Base-by-base conservation (phyloP, 176 grass and related monocot species). In the Pontederia paniculata region DNA sequence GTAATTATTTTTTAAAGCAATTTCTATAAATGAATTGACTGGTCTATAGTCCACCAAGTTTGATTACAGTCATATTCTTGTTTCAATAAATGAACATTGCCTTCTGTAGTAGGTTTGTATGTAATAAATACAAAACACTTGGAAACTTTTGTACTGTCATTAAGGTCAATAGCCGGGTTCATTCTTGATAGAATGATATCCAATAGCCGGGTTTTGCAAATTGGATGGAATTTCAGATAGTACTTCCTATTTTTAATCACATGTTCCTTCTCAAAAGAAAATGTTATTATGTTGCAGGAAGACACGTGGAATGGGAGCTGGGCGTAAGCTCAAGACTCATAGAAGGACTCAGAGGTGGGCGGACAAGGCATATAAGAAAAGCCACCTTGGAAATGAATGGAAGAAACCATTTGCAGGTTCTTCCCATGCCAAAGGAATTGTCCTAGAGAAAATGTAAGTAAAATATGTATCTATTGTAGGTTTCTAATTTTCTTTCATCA, bases 371-470 rank as follows among this genome's bases (percentile, higher is more conserved):
- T 58, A 58, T 15, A 18, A 58, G 56, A 56, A 56, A 56, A 56
- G 54, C 23, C 56, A 58, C 21, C 25, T 58, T 42, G 56, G 56
- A 12, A 58, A 58, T 58, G 23, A 58, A 41, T 58, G 56, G 14
- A 42, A 58, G 21, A 58, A 17, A 5, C 56, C 14, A 9, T 42
- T 17, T 42, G 56, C 25, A n/a, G 25, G 25, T 17, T 58, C 11
- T n/a, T 58, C 25, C 10, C 56, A 42, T 58, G 19, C 8, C 7
- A 14, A 23, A 19, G 20, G 53, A 12, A 55, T 37, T 58, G 12
- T 58, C 28, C 28, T 37, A 37, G 28, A 37, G 28, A 37, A 37
- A 37, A 37, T 37, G 28, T 37, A 37, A 37, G 28, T 6, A 37
- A 37, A 37, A 37, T 37, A 37, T 37, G 5, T 37, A 37, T 37